These are phyloP conservation scores for Melanopsichium pennsylvanicum DNA, from an alignment of 1,284 basidiomycete species.

Conservation along the genomic window DNA sequence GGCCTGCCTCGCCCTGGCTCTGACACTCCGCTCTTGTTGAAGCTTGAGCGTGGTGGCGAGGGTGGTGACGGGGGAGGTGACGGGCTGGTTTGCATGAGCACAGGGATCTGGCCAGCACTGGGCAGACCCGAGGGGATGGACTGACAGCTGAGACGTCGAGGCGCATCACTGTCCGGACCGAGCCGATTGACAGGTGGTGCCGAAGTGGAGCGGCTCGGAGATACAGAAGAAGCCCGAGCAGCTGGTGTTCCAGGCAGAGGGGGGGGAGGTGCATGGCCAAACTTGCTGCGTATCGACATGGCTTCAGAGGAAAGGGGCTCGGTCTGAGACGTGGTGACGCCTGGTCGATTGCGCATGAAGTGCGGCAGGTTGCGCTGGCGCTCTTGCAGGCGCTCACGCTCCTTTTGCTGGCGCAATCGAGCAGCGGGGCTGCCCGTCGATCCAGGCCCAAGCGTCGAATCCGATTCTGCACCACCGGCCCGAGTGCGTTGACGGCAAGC, in stretches of 20 bases:
- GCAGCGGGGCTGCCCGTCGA: constrained; percentile 27
- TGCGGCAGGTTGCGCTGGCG: constrained; percentile 40
- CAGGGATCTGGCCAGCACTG: constrained; percentile 16
- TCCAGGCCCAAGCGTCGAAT: constrained; percentile 33
- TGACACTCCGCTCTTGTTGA: background rate
- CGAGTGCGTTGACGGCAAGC: constrained; percentile 23
- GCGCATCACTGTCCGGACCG: background rate
- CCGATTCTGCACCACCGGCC: constrained; percentile 38
- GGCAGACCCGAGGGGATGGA: constrained; percentile 2
- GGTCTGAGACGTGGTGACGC: constrained; percentile 1
- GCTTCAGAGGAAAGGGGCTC: constrained; percentile 36
- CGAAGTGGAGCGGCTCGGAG: constrained; percentile 34
- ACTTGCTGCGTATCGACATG: constrained; percentile 44
- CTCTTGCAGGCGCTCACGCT: constrained; percentile 40
- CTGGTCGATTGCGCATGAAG: constrained; percentile 30
- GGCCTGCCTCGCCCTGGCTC: constrained; percentile 10
- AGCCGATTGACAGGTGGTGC: constrained; percentile 12
- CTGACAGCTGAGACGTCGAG: constrained; percentile 28
- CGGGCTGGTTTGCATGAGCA: constrained; percentile 39
- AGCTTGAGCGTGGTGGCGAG: background rate
- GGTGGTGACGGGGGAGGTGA: constrained; percentile 34
- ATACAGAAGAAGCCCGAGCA: constrained; percentile 13
- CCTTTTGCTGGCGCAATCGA: constrained; percentile 40
- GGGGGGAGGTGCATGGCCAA: constrained; percentile 43
- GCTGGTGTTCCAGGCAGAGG: constrained; percentile 32